phyloP scores from a whole-genome alignment of 108 stramenopile species.

The Seminavis robusta region DNA sequence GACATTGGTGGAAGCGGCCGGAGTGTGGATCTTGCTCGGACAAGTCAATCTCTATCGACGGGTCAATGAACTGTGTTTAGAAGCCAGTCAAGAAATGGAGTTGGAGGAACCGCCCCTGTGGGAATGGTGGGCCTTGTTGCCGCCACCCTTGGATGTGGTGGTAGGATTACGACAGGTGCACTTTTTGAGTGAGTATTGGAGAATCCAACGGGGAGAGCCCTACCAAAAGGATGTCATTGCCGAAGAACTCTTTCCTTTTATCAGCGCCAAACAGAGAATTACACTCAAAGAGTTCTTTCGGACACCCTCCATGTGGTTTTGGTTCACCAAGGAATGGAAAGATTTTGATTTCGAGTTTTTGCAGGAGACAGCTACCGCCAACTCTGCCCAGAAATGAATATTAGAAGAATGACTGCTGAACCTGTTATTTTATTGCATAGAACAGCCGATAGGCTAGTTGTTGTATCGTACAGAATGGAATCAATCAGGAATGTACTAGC shows the following conservation, averaged over 20 bases:
- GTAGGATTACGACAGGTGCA: constrained; percentile 75
- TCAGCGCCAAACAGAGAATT: constrained; percentile 44
- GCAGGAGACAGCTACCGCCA: constrained; percentile 19
- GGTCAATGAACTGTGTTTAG: constrained; percentile 66
- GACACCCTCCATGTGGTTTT: constrained; percentile 63
- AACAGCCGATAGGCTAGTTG: no score
- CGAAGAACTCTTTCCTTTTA: constrained; percentile 68
- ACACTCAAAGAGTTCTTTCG: constrained; percentile 64
- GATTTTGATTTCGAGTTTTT: constrained; percentile 50
- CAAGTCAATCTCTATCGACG: constrained; percentile 67
- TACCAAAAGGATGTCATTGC: constrained; percentile 56
- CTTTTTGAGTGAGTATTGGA: constrained; percentile 63
- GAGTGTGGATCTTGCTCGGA: constrained; percentile 47
- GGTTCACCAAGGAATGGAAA: constrained; percentile 59
- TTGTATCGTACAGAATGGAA: no score
- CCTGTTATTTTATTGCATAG: no score
- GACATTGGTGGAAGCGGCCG: constrained; percentile 29
- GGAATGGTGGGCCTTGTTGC: constrained; percentile 70
- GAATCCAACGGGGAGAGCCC: constrained; percentile 34
- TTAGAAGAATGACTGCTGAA: no score
- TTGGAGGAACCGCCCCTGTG: constrained; percentile 35
- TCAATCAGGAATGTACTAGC: no score
- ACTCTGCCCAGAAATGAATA: no score
- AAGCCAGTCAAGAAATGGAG: constrained; percentile 25
- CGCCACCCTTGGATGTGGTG: constrained; percentile 70